Evolutionary conservation across 2,329 filamentous ascomycete genomes (phyloP).

Genomic region (Colletotrichum sp.): DNA sequence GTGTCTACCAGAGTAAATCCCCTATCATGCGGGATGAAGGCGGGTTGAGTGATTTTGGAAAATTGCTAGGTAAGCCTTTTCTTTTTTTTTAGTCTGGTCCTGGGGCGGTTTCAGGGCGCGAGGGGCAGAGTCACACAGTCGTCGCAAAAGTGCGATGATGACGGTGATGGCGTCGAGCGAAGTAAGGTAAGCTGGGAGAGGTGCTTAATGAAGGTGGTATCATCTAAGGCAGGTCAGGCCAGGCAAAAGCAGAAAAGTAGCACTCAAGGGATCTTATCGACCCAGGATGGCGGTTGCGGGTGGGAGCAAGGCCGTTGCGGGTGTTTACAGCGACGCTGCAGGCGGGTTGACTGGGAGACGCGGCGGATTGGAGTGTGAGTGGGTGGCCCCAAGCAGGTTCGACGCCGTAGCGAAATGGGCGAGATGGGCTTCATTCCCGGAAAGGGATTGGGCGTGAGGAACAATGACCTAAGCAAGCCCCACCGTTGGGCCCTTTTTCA

Average conservation of each 20-base stretch:
- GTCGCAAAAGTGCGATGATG: background rate
- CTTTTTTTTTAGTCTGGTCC: background rate
- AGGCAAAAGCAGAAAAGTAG: background rate
- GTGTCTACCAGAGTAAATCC: background rate
- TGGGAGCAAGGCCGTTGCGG: background rate
- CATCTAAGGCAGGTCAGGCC: slow-evolving; percentile 5
- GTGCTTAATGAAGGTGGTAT: slow-evolving; percentile 10
- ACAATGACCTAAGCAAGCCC: slow-evolving; percentile 12
- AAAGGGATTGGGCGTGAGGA: background rate
- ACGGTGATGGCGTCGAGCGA: background rate
- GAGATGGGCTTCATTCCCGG: background rate
- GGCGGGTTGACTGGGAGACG: slow-evolving; percentile 16
- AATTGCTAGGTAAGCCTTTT: background rate
- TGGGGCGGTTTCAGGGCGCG: background rate
- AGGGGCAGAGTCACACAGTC: background rate
- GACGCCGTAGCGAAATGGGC: slow-evolving; percentile 15
- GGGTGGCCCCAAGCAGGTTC: background rate
- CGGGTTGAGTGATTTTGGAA: background rate
- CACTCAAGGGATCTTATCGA: background rate
- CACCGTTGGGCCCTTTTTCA: background rate
- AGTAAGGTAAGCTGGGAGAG: background rate
- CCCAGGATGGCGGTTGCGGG: background rate
- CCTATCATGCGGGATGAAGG: background rate
- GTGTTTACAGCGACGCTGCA: slow-evolving; percentile 17
- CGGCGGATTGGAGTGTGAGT: background rate